Base-by-base conservation (phyloP, 2,329 filamentous ascomycete genomes). In the Ramichloridium luteum region DNA sequence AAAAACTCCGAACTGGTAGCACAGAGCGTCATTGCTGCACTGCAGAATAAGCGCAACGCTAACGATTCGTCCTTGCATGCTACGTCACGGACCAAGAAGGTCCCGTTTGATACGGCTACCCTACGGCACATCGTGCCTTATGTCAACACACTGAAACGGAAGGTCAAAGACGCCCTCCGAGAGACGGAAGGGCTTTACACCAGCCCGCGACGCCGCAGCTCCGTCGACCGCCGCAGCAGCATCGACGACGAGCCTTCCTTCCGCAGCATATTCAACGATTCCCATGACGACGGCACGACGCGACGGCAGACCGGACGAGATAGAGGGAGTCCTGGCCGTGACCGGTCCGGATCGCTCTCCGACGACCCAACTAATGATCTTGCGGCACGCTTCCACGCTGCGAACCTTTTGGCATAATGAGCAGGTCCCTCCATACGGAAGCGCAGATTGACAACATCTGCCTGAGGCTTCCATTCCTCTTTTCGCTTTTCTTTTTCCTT, bases 91-190 rank as follows among this genome's bases (percentile, higher is more conserved):
- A 48, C 54, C 23, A 63, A 64, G 43, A 77, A 76, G 44, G 65
- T 77, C n/a, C 70, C 72, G 1, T 78, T 78, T 47, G 73, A 77
- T 46, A 77, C 73, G 2, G 69, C 69, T 15, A 77, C 74, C 26
- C 60, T 78, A 10, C 64, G 67, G 41, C 69, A 74, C 46, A 70
- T 78, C 34, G 73, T 78, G 15, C 64, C 64, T 3, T 65, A 67
- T 42, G 64, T 67, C 25, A 60, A 55, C 35, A 57, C 56, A 6
- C 50, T 67, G 34, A 63, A 60, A 34, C 60, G 60, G 20, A 60
- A 59, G 45, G 62, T 65, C 29, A 66, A 65, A 44, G 59, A 62
- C 29, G 55, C 55, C 2, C 45, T 66, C 32, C 56, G 62, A 26
- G 60, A 65, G 38, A 60, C 59, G 11, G 62, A 66, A 47, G 61